These are phyloP conservation scores for Penicillium rolfsii DNA, from an alignment of 2,329 filamentous ascomycete species.

Conservation along the genomic window DNA sequence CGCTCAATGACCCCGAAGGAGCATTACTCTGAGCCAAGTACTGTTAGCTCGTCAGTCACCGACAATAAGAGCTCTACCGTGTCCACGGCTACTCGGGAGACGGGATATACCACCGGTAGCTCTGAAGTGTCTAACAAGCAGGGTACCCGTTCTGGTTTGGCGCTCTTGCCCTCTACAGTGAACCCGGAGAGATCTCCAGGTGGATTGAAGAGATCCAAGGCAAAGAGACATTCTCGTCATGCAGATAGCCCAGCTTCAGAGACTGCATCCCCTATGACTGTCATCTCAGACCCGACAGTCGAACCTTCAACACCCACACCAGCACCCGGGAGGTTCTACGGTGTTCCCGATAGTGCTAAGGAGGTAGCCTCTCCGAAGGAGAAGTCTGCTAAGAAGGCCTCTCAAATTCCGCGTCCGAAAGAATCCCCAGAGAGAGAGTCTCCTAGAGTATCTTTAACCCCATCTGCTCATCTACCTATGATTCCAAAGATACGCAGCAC, in stretches of 20 bases:
- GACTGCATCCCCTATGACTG: constrained; percentile 31
- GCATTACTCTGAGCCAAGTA: constrained; percentile 39
- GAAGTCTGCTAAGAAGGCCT: constrained; percentile 17
- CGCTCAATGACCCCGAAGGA: constrained; percentile 36
- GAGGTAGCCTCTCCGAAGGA: constrained; percentile 23
- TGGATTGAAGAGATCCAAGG: constrained; percentile 46
- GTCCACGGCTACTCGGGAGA: constrained; percentile 40
- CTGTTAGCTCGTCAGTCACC: constrained; percentile 33
- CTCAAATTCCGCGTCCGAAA: constrained; percentile 33
- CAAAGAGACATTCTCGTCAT: constrained; percentile 46
- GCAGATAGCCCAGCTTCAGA: constrained; percentile 38
- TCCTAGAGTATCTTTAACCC: constrained; percentile 51
- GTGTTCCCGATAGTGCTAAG: constrained; percentile 16
- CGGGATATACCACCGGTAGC: constrained; percentile 35
- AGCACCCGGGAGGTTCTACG: constrained; percentile 23
- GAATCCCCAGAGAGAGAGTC: constrained; percentile 36
- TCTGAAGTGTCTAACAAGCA: constrained; percentile 31
- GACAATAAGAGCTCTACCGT: constrained; percentile 35
- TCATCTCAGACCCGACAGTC: constrained; percentile 25
- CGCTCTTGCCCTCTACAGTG: constrained; percentile 39
- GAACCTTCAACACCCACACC: constrained; percentile 20
- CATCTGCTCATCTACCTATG: constrained; percentile 50
- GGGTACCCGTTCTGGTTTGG: constrained; percentile 29
- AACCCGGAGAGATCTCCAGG: constrained; percentile 38
- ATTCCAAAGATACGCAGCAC: constrained; percentile 49